A percentile compares a stretch with the other conserved stretches of the same genome.
These are phyloP conservation scores for bread wheat (Triticum aestivum) DNA, from an alignment of 176 grass and related monocot species.

Conservation along the genomic window IWGSC_CS_RefSeq_v2.1 NC_057805.1:13640173-13640672, in stretches of 20 bases:
- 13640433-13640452: constrained; percentile 38
- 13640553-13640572: constrained; percentile 83
- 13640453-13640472: constrained; percentile 46
- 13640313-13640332: not conserved
- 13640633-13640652: constrained; percentile 65
- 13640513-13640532: constrained; percentile 39
- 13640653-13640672: constrained; percentile 73
- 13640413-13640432: constrained; percentile 37
- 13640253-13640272: not conserved
- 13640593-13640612: constrained; percentile 59
- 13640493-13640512: constrained; percentile 58
- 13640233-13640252: not conserved
- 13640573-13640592: constrained; percentile 65
- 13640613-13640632: constrained; percentile 42
- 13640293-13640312: not conserved
- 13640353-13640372: constrained; percentile 32
- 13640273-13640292: not conserved
- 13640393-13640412: constrained; percentile 52
- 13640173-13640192: not conserved
- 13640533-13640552: constrained; percentile 50
- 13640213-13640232: not conserved
- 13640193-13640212: not conserved
- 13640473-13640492: constrained; percentile 51
- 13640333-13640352: too few species aligned
- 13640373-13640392: constrained; percentile 44